phyloP scores from a whole-genome alignment of 2,329 filamentous ascomycete species.

The Claviceps sp. region DNA sequence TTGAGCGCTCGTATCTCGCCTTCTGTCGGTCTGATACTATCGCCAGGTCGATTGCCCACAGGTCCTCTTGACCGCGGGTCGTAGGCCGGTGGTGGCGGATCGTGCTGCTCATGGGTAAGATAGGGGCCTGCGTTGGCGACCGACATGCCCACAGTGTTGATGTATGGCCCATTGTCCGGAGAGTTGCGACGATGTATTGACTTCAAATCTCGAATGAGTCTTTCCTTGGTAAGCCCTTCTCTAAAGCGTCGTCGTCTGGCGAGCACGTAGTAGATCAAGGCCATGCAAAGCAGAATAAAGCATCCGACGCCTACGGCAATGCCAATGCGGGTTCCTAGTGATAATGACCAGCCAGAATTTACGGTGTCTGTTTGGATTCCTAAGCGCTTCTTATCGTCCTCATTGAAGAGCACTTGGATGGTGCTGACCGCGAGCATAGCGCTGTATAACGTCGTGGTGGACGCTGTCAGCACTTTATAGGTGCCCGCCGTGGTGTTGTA shows the following conservation, averaged over 20 bases:
- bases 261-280: conserved; percentile 13
- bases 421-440: conserved; percentile 25
- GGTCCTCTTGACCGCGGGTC: conserved; percentile 14
- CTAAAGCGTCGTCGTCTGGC: conserved; percentile 12
- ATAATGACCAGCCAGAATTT: conserved; percentile 10
- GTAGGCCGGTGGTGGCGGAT: conserved; percentile 21
- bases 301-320: conserved; percentile 20
- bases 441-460: conserved; percentile 23
- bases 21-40: conserved; percentile 10
- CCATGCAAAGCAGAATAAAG: conserved; percentile 18
- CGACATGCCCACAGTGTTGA: conserved; percentile 2
- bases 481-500: conserved; percentile 22
- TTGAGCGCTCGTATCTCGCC: conserved; percentile 19
- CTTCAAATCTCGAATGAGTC: conserved; percentile 5
- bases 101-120: conserved; percentile 2
- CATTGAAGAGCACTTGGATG: conserved; percentile 23
- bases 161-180: not conserved
- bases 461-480: conserved; percentile 20
- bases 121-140: not conserved
- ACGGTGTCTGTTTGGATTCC: conserved; percentile 20
- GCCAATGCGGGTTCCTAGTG: conserved; percentile 20
- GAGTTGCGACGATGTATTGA: conserved; percentile 2
- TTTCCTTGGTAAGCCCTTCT: conserved; percentile 8
- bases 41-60: conserved; percentile 11
- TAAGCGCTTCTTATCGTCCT: conserved; percentile 20